A percentile compares a stretch with the other conserved stretches of the same genome.
These are phyloP conservation scores for Abortiporus biennis DNA, from an alignment of 1,284 basidiomycete species.

Conservation along the genomic window DNA sequence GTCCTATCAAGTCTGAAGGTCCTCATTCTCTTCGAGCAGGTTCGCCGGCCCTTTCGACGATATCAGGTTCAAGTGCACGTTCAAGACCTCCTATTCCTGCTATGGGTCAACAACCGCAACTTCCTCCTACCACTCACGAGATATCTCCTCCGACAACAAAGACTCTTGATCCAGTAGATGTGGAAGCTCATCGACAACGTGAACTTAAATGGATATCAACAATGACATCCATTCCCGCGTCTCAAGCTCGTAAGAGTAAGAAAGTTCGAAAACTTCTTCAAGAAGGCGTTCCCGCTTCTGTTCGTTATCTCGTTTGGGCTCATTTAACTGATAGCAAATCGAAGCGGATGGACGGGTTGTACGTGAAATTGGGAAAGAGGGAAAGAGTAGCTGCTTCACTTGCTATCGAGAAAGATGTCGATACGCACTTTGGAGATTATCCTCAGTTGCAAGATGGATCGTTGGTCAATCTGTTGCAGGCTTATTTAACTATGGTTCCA, in stretches of 20 bases:
- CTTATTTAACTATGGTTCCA: constrained; percentile 77
- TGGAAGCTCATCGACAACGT: constrained; percentile 68
- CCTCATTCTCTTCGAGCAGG: constrained; percentile 34
- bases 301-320: constrained; percentile 83
- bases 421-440: constrained; percentile 43
- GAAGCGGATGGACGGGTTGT: constrained; percentile 65
- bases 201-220: constrained; percentile 72
- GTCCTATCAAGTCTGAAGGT: constrained; percentile 24
- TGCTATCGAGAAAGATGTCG: constrained; percentile 61
- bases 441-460: constrained; percentile 51
- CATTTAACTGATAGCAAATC: constrained; percentile 73
- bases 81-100: background rate
- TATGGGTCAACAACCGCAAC: too few species aligned
- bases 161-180: constrained; percentile 20
- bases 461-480: constrained; percentile 56
- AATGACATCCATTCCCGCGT: constrained; percentile 55
- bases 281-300: constrained; percentile 80
- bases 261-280: constrained; percentile 78
- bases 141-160: constrained; percentile 1
- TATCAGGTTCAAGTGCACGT: constrained; percentile 23
- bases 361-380: constrained; percentile 56
- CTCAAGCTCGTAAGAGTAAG: constrained; percentile 73
- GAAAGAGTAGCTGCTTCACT: constrained; percentile 45
- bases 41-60: constrained; percentile 44
- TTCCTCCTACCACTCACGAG: background rate